Conservation (phyloP, 768 basidiomycete species). For the Rhizopogon rudus region DNA sequence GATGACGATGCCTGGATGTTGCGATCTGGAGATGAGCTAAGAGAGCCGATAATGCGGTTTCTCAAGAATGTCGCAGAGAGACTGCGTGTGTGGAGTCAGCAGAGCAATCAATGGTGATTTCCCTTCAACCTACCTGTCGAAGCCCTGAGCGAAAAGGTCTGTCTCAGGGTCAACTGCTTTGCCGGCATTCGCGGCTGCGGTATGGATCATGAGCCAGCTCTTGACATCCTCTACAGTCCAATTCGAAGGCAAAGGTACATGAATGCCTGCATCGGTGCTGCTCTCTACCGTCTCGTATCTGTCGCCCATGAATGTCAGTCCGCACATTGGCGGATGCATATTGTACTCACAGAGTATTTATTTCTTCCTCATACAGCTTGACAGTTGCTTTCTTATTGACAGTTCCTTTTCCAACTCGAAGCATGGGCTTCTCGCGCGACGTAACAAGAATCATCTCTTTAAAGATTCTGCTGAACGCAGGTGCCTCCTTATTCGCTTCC, state of each 20-base stretch:
- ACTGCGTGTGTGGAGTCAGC: background rate
- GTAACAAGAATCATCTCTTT: conserved; percentile 50
- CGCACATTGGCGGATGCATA: background rate
- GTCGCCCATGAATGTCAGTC: background rate
- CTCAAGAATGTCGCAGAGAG: background rate
- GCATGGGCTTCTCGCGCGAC: conserved; percentile 35
- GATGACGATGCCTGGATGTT: background rate
- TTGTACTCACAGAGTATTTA: conserved; percentile 35
- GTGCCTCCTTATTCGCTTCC: conserved; percentile 36
- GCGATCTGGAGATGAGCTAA: background rate
- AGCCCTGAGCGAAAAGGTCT: conserved; percentile 31
- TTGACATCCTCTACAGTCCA: conserved; percentile 19
- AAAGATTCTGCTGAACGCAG: conserved; percentile 38
- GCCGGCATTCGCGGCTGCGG: conserved; percentile 6
- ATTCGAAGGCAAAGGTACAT: conserved; percentile 13
- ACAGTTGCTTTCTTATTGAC: conserved; percentile 37
- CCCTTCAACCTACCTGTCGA: conserved; percentile 26
- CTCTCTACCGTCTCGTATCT: conserved; percentile 31
- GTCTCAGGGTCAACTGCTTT: conserved; percentile 2
- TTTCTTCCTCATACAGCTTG: conserved; percentile 38
- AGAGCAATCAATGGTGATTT: too few species aligned
- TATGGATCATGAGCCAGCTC: conserved; percentile 25
- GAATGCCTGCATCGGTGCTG: conserved; percentile 12
- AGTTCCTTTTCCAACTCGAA: conserved; percentile 43
- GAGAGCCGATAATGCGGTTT: background rate